Conservation (phyloP, 495 filamentous ascomycete species). For the Penicillium cosmopolitanum region DNA sequence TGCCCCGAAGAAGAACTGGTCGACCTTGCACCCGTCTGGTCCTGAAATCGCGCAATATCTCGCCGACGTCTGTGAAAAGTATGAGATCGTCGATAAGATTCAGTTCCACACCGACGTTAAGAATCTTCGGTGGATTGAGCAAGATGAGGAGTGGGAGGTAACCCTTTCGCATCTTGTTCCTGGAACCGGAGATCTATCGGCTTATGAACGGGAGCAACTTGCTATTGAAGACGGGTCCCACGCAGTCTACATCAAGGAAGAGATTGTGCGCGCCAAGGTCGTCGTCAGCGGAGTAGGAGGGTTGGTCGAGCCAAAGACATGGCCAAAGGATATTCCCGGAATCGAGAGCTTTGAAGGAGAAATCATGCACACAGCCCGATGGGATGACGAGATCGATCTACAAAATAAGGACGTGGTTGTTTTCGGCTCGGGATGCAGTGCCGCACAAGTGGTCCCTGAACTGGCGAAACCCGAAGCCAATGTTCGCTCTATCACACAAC, state of each 20-base stretch:
- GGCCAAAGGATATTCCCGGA: conserved; percentile 56
- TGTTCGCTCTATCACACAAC: conserved; percentile 61
- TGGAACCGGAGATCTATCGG: conserved; percentile 52
- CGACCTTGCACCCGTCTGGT: conserved; percentile 55
- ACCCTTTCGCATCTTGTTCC: conserved; percentile 51
- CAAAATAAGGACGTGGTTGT: conserved; percentile 59
- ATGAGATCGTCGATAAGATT: conserved; percentile 61
- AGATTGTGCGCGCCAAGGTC: conserved; percentile 57
- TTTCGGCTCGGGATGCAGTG: conserved; percentile 65
- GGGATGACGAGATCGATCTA: conserved; percentile 52
- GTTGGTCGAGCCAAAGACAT: conserved; percentile 54
- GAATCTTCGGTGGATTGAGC: conserved; percentile 47
- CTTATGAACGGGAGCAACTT: conserved; percentile 33
- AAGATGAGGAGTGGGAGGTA: conserved; percentile 61
- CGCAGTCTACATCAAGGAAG: conserved; percentile 44
- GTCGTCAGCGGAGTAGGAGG: conserved; percentile 60
- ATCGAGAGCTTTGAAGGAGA: conserved; percentile 57
- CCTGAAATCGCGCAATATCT: conserved; percentile 64
- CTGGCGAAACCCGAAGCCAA: conserved; percentile 42
- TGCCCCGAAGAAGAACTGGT: conserved; percentile 61
- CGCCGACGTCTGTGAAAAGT: conserved; percentile 59
- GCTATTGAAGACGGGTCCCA: conserved; percentile 38
- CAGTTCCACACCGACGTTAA: conserved; percentile 60
- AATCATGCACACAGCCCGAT: conserved; percentile 62
- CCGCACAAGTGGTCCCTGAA: conserved; percentile 48